Percentiles rank a stretch among this genome's conserved stretches.
phyloP scores from a whole-genome alignment of 108 stramenopile species.

The Aurantiochytrium sp. region DNA sequence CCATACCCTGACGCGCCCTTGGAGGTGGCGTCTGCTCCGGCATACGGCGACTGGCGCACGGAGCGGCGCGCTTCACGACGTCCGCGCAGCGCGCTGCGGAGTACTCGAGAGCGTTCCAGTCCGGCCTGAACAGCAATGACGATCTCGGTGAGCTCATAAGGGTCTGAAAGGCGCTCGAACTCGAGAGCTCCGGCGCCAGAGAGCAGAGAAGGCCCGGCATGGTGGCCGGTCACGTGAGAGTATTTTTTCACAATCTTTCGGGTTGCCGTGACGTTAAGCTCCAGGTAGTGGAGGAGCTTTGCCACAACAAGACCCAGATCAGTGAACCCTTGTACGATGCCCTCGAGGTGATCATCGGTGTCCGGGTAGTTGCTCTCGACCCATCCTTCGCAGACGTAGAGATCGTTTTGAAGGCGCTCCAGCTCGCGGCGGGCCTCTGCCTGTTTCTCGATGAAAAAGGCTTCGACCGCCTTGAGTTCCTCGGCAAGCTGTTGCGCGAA shows the following conservation, averaged over 20 bases:
- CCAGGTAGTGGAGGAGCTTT: neutral
- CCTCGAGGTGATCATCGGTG: neutral
- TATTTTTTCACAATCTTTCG: conserved; percentile 3
- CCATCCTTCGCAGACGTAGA: conserved; percentile 10
- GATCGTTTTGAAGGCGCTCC: neutral
- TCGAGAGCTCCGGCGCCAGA: neutral
- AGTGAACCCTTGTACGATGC: neutral
- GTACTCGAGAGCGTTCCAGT: neutral
- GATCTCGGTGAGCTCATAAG: conserved; percentile 1
- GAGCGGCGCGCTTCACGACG: neutral
- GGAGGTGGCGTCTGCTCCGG: neutral
- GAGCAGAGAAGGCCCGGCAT: neutral
- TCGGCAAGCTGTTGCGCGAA: neutral
- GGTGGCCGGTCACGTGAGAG: neutral
- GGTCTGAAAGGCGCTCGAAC: neutral
- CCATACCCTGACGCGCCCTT: too few relatives aligned
- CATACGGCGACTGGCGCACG: neutral
- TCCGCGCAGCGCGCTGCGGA: neutral
- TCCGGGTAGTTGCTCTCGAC: neutral
- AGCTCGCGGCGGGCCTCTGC: neutral
- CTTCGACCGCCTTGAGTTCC: neutral
- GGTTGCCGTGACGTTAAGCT: neutral
- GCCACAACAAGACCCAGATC: neutral
- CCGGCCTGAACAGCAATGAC: neutral
- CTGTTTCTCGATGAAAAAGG: neutral